phyloP scores from a whole-genome alignment of 148 eudicot genomes.

The Rhododendron ferrugineum region DNA sequence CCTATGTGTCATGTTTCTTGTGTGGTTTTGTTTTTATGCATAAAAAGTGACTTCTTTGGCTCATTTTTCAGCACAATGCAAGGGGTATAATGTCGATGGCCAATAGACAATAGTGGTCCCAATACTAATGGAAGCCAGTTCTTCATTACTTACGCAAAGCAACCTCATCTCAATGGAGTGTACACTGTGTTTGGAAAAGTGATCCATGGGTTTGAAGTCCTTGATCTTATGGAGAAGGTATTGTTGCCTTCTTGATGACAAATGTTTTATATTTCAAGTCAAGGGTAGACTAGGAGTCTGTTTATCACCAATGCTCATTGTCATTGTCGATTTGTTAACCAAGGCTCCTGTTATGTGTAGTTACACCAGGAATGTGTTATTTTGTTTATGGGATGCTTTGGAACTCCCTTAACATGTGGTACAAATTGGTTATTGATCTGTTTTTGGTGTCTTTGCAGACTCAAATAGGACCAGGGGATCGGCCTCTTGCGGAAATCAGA shows the following conservation, averaged over 20 bases:
- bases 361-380: neutral
- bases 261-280: neutral
- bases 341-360: neutral
- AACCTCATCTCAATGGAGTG: slow-evolving; percentile 91
- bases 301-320: neutral
- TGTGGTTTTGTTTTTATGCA: neutral
- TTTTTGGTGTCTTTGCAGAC: slow-evolving; percentile 46
- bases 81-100: slow-evolving; percentile 94
- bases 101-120: slow-evolving; percentile 88
- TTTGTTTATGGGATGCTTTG: neutral
- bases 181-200: slow-evolving; percentile 94
- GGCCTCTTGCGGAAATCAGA: slow-evolving; percentile 94
- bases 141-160: slow-evolving; percentile 80
- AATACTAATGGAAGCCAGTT: slow-evolving; percentile 97
- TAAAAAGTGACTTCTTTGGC: neutral
- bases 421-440: neutral
- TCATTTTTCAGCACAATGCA: slow-evolving; percentile 71
- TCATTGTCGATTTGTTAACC: neutral
- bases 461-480: slow-evolving; percentile 68
- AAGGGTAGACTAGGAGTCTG: neutral
- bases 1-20: neutral
- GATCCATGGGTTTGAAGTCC: slow-evolving; percentile 97
- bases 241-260: neutral
- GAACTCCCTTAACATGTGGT: slow-evolving; percentile 3
- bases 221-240: slow-evolving; percentile 97